Evolutionary conservation across 1,284 basidiomycete species (phyloP), one percentile per base, ranked within the genome.

Genomic region (Rhodotorula sp.): DNA sequence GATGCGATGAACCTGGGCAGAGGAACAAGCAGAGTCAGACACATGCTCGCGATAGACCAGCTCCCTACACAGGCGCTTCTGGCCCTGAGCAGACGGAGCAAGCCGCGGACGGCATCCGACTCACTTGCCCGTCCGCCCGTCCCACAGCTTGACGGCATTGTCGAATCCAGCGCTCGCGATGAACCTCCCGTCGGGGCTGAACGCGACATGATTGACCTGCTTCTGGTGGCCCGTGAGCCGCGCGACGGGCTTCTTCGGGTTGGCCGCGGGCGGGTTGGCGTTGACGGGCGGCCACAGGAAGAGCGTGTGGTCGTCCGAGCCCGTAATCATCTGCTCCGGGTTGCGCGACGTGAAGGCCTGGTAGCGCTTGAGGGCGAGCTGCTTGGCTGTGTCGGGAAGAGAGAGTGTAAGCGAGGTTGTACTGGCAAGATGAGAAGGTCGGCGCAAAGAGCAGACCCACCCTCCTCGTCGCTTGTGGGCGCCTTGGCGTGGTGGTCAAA

Each of bases 211-310:
- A 66, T 92, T 91, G 60, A 98, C 89, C 80, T 97, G 94, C 66
- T 94, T 90, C 80, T 98, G 95, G 82, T 99, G 96, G 1, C 96
- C 96, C 0, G 93, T 96, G 19, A 99, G 84, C 25, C 95, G 87
- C 5, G 92, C 88, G 19, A 96, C 75, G 2, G 95, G 93, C 80
- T 97, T 98, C 75, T 90, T 90, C 81, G 88, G 83, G 60, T 68
- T 78, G 27, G 67, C 65, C 13, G 70, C 34, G 5, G 66, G 70
- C 44, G 63, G 63, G 66, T 77, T 77, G 59, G 78, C 55, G 42
- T 70, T 55, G 89, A 92, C 61, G 1, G 76, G 27, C 61, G 73
- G 67, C 93, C 94, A 96, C 17, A 97, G 86, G 86, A 94, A 96
- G 66, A 97, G 87, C 0, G 94, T 96, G 81, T 96, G 92, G 81